Base-by-base conservation (phyloP, 1,284 basidiomycete genomes). In the Vanrija sp. region DNA sequence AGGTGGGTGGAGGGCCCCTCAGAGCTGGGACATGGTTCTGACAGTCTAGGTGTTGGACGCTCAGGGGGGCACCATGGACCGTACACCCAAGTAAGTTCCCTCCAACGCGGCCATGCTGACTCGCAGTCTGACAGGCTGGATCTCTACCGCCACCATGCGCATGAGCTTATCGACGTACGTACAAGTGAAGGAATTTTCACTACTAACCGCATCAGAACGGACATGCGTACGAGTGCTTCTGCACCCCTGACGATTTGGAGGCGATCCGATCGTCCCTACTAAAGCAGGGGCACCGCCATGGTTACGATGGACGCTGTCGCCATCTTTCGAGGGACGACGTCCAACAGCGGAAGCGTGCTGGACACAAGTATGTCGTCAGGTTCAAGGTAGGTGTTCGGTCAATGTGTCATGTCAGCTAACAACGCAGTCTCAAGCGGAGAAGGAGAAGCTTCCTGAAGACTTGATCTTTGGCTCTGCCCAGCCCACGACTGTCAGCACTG, bases 201-300 rank as follows among this genome's bases (percentile, higher is more conserved):
- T 0, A 9, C 46, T 40, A 18, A 40, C n/a, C 7, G 12, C 1
- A n/a, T 25, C 62, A 93, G 90, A 82, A 83, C 18, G 89, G 88
- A 0, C 83, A 89, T 55, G 96, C 95, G 3, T 99, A 99, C 73
- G 85, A 90, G 23, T 98, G 96, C 73, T 99, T 98, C 78, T 96
- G 94, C 71, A 83, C 86, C 0, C 79, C 84, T 0, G 84, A 88
- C 56, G 82, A 83, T 46, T 80, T 96, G 1, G 73, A 82, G 0
- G 79, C 80, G 15, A 88, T 86, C 29, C 84, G 88, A 19, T 83
- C 87, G 63, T 81, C 80, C 38, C 79, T 92, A 5, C 84, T 85
- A 5, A 81, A 85, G 6, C 74, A 83, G 1, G 91, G 90, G 1
- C 86, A 85, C 2, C 85, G 85, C 59, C 78, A 83, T 25, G 87